Evolutionary conservation across 441 rosid genomes (phyloP).

Genomic region (Adansonia madagascariensis): DNA sequence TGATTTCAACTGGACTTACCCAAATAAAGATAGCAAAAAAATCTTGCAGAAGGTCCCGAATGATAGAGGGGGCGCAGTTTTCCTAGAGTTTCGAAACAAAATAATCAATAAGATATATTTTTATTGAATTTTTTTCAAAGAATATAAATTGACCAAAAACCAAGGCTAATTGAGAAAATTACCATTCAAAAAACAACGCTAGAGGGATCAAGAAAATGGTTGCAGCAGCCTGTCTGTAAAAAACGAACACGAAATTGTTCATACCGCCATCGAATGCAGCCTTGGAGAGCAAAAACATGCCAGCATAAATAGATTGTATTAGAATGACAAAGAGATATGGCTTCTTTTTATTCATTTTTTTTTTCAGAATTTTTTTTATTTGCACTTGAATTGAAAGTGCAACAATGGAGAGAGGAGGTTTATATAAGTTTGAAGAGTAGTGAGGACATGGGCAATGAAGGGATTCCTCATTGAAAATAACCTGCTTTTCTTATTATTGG

Average conservation of each 20-base stretch:
- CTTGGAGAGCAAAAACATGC: conserved; percentile 87
- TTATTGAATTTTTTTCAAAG: neutral
- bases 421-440: conserved; percentile 23
- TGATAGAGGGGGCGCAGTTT: conserved; percentile 66
- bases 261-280: conserved; percentile 81
- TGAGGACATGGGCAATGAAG: conserved; percentile 19
- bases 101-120: neutral
- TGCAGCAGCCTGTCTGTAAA: conserved; percentile 81
- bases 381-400: neutral
- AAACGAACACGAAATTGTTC: conserved; percentile 79
- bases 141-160: neutral
- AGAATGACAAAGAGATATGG: conserved; percentile 55
- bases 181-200: conserved; percentile 70
- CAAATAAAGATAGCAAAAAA: conserved; percentile 65
- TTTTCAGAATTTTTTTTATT: neutral
- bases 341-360: conserved; percentile 50
- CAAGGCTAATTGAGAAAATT: conserved; percentile 15
- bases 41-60: conserved; percentile 68
- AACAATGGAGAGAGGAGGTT: conserved; percentile 21
- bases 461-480: neutral
- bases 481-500: conserved; percentile 5
- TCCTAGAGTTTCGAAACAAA: conserved; percentile 40
- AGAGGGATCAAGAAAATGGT: conserved; percentile 73
- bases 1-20: conserved; percentile 45
- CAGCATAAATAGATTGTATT: conserved; percentile 67